Percentiles rank a stretch among this genome's conserved stretches.
These are phyloP conservation scores for Thraustochytrium sp. DNA, from an alignment of 352 stramenopile species.

Conservation along the genomic window DNA sequence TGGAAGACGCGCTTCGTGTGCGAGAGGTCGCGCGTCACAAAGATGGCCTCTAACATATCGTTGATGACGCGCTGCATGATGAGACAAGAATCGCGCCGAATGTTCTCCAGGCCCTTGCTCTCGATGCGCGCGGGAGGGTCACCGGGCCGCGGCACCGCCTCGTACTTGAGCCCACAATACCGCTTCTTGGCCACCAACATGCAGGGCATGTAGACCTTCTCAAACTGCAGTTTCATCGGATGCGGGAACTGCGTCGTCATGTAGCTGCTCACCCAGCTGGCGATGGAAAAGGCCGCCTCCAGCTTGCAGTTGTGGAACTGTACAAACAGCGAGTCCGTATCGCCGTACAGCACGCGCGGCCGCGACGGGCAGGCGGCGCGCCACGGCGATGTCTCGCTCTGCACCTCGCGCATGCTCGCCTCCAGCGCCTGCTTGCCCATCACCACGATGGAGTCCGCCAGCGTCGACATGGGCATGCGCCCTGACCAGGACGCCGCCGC, in stretches of 20 bases:
- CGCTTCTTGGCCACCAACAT: conserved; percentile 90
- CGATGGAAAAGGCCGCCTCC: conserved; percentile 85
- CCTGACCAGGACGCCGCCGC: conserved; percentile 95
- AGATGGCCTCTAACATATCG: conserved; percentile 40
- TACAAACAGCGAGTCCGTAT: conserved; percentile 99
- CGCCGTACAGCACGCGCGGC: conserved; percentile 87
- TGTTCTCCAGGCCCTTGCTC: conserved; percentile 84
- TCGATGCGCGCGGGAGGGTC: conserved; percentile 56
- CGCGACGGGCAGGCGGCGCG: conserved; percentile 62
- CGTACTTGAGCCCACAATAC: conserved; percentile 80
- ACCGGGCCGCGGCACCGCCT: conserved; percentile 52
- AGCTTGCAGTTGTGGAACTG: conserved; percentile 85
- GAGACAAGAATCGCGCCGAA: conserved; percentile 81
- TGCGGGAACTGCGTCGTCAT: conserved; percentile 73
- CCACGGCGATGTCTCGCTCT: conserved; percentile 60
- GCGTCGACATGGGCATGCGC: conserved; percentile 86
- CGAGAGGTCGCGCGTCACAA: conserved; percentile 49
- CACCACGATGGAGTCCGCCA: conserved; percentile 97
- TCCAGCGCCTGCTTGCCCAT: conserved; percentile 83
- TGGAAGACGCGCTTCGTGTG: conserved; percentile 48
- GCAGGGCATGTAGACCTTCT: conserved; percentile 82
- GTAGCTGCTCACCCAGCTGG: conserved; percentile 74
- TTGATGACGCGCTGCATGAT: conserved; percentile 53
- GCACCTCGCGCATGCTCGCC: conserved; percentile 83
- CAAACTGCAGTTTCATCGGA: conserved; percentile 59